These are phyloP conservation scores for Paraphaeosphaeria minitans DNA, from an alignment of 2,329 filamentous ascomycete species.

Conservation along the genomic window DNA sequence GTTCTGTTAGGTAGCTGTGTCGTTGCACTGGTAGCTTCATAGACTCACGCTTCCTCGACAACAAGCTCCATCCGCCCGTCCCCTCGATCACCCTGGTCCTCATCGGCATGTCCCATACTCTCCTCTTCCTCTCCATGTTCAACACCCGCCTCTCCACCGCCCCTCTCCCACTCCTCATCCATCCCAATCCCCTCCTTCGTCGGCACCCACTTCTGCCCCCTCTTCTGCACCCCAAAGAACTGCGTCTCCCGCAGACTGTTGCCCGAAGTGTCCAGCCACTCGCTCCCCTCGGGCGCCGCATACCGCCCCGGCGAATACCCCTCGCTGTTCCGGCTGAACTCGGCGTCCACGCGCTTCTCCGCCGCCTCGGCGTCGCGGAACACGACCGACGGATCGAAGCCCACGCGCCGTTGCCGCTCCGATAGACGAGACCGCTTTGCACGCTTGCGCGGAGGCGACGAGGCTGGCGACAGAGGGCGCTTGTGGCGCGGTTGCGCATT, in stretches of 20 bases:
- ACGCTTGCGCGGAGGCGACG: background rate
- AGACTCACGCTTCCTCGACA: background rate
- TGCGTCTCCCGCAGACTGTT: slow-evolving; percentile 21
- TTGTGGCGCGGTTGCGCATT: slow-evolving; percentile 4
- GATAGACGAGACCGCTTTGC: slow-evolving; percentile 3
- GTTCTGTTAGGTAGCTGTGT: background rate
- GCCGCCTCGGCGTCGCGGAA: slow-evolving; percentile 9
- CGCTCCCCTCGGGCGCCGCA: slow-evolving; percentile 27
- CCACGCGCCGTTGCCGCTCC: slow-evolving; percentile 4
- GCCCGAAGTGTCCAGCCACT: slow-evolving; percentile 39
- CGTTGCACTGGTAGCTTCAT: background rate
- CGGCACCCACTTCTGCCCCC: slow-evolving; percentile 27
- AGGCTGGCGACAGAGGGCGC: background rate
- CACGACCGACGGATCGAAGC: slow-evolving; percentile 14
- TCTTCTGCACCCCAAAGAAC: slow-evolving; percentile 33
- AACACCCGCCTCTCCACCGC: slow-evolving; percentile 5
- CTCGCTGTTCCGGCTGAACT: slow-evolving; percentile 22
- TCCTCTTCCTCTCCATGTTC: background rate
- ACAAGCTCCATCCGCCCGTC: background rate
- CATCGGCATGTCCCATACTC: no score
- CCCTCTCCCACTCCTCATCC: slow-evolving; percentile 15
- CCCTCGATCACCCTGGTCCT: background rate
- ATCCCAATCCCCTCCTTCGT: slow-evolving; percentile 23
- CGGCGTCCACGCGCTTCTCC: background rate
- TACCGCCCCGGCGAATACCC: slow-evolving; percentile 34